These are phyloP conservation scores for Colletotrichum orbiculare DNA, from an alignment of 2,329 filamentous ascomycete genomes.

Conservation along the genomic window DNA sequence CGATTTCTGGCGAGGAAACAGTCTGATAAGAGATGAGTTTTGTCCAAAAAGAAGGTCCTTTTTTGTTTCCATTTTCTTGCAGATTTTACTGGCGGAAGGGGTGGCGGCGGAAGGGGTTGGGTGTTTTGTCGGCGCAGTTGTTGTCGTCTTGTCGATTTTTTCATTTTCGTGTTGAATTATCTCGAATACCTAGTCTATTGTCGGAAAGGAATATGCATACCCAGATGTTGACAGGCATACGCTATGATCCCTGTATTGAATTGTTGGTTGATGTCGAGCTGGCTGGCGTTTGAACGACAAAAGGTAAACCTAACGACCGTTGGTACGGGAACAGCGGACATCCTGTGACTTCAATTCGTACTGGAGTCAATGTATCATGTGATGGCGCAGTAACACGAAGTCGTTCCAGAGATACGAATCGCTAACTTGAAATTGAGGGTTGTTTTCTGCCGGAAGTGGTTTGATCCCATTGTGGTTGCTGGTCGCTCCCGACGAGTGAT, in stretches of 20 bases:
- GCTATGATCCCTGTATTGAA: neutral
- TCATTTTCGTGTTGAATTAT: slow-evolving; percentile 7
- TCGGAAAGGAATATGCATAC: slow-evolving; percentile 36
- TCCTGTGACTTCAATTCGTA: too few species aligned
- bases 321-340: too few species aligned
- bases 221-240: slow-evolving; percentile 20
- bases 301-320: too few species aligned
- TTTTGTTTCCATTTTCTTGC: slow-evolving; percentile 3
- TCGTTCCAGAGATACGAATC: too few species aligned
- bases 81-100: slow-evolving; percentile 39
- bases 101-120: slow-evolving; percentile 26
- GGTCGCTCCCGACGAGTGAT: too few species aligned
- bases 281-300: neutral
- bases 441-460: too few species aligned
- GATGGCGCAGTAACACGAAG: too few species aligned
- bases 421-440: too few species aligned
- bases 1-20: slow-evolving; percentile 40
- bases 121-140: slow-evolving; percentile 35
- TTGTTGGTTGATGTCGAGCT: neutral
- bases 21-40: slow-evolving; percentile 35
- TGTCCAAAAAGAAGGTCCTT: slow-evolving; percentile 32
- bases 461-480: too few species aligned
- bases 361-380: too few species aligned
- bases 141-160: slow-evolving; percentile 4
- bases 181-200: slow-evolving; percentile 36